Conservation (phyloP, 192 early-diverging fungal genomes). For the Thamnidium elegans region DNA sequence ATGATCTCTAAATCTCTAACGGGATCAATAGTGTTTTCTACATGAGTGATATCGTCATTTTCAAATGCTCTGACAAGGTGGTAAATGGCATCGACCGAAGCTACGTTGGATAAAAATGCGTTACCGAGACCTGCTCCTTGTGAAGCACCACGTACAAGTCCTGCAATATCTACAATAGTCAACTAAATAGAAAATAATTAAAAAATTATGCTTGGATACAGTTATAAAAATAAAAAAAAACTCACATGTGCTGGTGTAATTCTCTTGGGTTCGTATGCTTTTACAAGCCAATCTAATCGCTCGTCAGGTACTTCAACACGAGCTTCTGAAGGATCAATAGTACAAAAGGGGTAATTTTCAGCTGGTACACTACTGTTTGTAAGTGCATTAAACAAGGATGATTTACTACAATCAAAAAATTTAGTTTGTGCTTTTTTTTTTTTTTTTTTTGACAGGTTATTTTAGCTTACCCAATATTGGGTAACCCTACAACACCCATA, state of each 20-base stretch:
- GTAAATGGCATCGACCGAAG: slow-evolving; percentile 58
- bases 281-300: slow-evolving; percentile 64
- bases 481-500: slow-evolving; percentile 76
- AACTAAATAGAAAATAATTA: slow-evolving; percentile 25
- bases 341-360: slow-evolving; percentile 86
- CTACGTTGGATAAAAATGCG: slow-evolving; percentile 77
- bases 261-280: slow-evolving; percentile 57
- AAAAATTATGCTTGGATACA: background rate
- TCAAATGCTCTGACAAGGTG: slow-evolving; percentile 72
- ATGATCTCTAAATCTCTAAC: slow-evolving; percentile 78
- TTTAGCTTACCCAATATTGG: slow-evolving; percentile 73
- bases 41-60: slow-evolving; percentile 62
- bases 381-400: slow-evolving; percentile 55
- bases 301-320: slow-evolving; percentile 65
- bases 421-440: background rate
- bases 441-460: background rate
- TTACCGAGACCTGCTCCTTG: slow-evolving; percentile 66
- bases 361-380: slow-evolving; percentile 49
- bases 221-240: background rate
- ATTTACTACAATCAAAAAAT: slow-evolving; percentile 35
- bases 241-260: slow-evolving; percentile 65
- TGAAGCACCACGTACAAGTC: slow-evolving; percentile 66
- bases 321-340: slow-evolving; percentile 71
- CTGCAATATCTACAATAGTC: slow-evolving; percentile 79
- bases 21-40: slow-evolving; percentile 65